phyloP scores from a whole-genome alignment of 306 rosid species.

The Cicer yamashitae region DNA sequence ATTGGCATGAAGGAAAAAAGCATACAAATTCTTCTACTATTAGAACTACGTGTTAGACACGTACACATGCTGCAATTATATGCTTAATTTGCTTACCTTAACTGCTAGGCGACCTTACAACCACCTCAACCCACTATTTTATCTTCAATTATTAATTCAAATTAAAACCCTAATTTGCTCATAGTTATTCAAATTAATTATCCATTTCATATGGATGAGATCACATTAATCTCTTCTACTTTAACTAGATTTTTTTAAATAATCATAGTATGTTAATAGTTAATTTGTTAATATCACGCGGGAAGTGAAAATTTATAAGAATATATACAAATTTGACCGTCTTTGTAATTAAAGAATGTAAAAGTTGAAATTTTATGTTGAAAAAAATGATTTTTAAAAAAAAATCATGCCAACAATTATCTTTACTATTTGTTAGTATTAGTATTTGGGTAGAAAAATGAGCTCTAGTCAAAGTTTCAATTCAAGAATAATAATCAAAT shows the following conservation, averaged over 20 bases:
- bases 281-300: too few relatives aligned
- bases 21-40: constrained; percentile 21
- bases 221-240: neutral
- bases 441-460: too few relatives aligned
- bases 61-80: constrained; percentile 45
- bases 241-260: neutral
- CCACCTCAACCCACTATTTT: constrained; percentile 49
- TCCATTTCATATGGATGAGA: neutral
- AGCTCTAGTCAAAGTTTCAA: too few relatives aligned
- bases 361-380: too few relatives aligned
- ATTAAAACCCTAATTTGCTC: neutral
- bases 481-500: too few relatives aligned
- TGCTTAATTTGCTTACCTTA: constrained; percentile 39
- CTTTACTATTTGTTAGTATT: too few relatives aligned
- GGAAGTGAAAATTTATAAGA: too few relatives aligned
- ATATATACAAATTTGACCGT: too few relatives aligned
- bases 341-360: too few relatives aligned
- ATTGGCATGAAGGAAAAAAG: constrained; percentile 46
- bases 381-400: too few relatives aligned
- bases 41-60: constrained; percentile 38
- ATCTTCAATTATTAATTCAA: constrained; percentile 12
- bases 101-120: constrained; percentile 56
- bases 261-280: too few relatives aligned
- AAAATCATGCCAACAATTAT: too few relatives aligned
- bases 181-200: constrained; percentile 1